Evolutionary conservation across 306 rosid genomes (phyloP).

Genomic region (Astragalus glycyphyllos): DNA sequence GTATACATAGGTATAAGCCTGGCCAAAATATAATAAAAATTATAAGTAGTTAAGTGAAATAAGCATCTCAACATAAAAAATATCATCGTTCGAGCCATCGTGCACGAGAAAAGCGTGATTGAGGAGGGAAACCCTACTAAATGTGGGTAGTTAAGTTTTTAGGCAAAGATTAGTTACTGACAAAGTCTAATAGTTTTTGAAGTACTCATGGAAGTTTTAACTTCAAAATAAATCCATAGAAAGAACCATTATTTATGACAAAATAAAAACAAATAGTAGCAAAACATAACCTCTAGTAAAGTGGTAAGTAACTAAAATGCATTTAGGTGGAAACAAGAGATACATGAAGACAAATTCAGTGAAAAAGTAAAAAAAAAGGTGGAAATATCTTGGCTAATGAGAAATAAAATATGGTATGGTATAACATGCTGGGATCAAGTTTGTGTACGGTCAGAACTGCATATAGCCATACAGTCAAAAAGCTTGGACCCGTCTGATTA

Average conservation of each 20-base stretch:
- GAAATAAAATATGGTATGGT: constrained; percentile 28
- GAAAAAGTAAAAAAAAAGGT: constrained; percentile 21
- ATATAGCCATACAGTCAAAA: too few species aligned
- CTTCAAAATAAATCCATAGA: not conserved
- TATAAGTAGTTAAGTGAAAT: constrained; percentile 1
- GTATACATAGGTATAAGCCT: constrained; percentile 12
- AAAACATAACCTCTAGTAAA: constrained; percentile 35
- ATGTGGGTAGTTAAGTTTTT: too few species aligned
- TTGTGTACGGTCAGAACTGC: too few species aligned
- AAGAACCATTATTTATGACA: constrained; percentile 42
- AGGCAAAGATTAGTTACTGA: too few species aligned
- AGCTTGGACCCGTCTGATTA: too few species aligned
- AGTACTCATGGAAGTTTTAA: too few species aligned
- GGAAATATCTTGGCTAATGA: constrained; percentile 35
- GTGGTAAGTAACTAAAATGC: constrained; percentile 43
- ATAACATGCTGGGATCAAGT: not conserved
- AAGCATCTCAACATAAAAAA: not conserved
- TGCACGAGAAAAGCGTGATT: too few species aligned
- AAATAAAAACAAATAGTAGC: constrained; percentile 31
- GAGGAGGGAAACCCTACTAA: too few species aligned
- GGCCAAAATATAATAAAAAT: constrained; percentile 2
- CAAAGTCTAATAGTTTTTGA: too few species aligned
- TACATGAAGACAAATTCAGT: constrained; percentile 37
- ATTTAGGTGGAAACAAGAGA: constrained; percentile 55
- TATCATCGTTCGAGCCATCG: too few species aligned